Base-by-base conservation (phyloP, 768 basidiomycete species). In the Lactifluus hygrophoroides region DNA sequence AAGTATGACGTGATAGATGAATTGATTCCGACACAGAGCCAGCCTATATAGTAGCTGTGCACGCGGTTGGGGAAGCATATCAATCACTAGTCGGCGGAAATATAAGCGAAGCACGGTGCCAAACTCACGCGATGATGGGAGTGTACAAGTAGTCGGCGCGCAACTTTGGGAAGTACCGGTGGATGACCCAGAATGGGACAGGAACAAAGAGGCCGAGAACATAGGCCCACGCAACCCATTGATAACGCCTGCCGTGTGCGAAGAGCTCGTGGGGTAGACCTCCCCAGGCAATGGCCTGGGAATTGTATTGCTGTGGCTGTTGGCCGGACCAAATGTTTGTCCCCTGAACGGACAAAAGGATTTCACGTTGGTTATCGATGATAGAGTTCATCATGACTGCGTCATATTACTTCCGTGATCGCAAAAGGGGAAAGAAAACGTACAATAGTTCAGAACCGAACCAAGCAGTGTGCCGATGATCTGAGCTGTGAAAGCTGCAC, bases 371-470 rank as follows among this genome's bases (percentile, higher is more conserved):
- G 37, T 68, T 74, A 52, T 74, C 72, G 65, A 85, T 75, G 57
- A 85, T 80, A 1, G 75, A 75, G 61, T 80, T 82, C 82, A 83
- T 83, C 51, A 85, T 64, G 44, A 83, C 77, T 60, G 5, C 30
- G n/a, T 43, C 80, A 35, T 13, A 1, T 13, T 7, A 17, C 25
- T 16, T 11, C 3, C 5, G 35, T n/a, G n/a, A n/a, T n/a, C 13
- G 27, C 2, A 40, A 27, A 8, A 9, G 11, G 16, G n/a, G n/a
- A n/a, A 37, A 10, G 2, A 30, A 37, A 6, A 27, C 52, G 8
- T 21, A 59, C 61, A 21, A 69, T 71, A 74, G 65, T 75, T 75
- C 51, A 75, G 64, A 2, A 75, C 35, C 3, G 67, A 62, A 27
- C 78, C 79, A 53, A 81, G 68, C 30, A 81, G 60, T 5, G 80